Evolutionary conservation across 129 eudicot species (phyloP), one percentile per base, ranked within the genome.

Genomic region (Chrysanthemum lavandulifolium): DNA sequence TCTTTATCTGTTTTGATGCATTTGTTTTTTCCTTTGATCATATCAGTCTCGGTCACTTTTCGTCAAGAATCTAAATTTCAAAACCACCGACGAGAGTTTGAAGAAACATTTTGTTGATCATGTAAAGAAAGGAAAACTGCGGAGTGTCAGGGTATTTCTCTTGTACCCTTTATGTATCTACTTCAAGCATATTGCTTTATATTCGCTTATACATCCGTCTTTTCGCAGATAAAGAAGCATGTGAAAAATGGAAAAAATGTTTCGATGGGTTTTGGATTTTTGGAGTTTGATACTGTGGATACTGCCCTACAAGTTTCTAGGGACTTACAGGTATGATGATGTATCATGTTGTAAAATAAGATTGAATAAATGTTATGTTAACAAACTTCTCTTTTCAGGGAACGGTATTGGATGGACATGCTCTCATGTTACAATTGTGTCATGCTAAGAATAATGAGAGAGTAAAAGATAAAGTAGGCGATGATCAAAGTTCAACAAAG

Each of bases 331-430:
- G 98, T 86, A 68, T 23, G 21, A 68, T 23, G 21, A 61, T 33
- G 21, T 36, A 50, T 75, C n/a, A n/a, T 65, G 63, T 53, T 40
- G 48, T 53, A 18, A 40, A 40, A 53, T 40, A 49, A 40, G 48
- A 47, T 66, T 67, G 31, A 21, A 45, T 31, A 21, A 2, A 27
- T 3, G 4, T 62, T 56, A 62, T 71, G 61, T 13, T 66, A 71
- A 57, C 68, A 33, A 62, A 36, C 67, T 78, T 33, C 0, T n/a
- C 11, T 1, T 76, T 73, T 53, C 84, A 95, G 99, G 97, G 99
- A 78, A 86, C 99, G 40, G 96, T 90, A 75, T 78, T 95, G 78
- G 99, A 95, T 82, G 90, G 97, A 63, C 96, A 95, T 85, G 99
- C 99, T 65, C 88, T 95, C 68, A 88, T 84, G 43, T 79, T 95